Conservation (phyloP, 441 rosid genomes). For the Gossypium laxum region DNA sequence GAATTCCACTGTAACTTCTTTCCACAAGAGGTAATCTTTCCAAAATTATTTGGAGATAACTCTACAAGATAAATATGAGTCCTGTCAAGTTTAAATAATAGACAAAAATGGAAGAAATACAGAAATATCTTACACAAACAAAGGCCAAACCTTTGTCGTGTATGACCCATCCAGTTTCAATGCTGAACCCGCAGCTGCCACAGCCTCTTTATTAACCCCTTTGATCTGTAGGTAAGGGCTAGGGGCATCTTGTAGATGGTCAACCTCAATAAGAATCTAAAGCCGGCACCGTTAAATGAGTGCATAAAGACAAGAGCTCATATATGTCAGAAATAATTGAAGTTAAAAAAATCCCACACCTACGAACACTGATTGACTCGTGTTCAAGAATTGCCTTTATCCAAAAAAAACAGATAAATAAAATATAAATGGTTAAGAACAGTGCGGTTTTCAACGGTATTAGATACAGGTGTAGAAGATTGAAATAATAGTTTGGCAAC, state of each 20-base stretch:
- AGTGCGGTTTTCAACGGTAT: neutral
- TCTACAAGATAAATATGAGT: conserved; percentile 30
- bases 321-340: neutral
- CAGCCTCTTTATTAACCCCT: conserved; percentile 91
- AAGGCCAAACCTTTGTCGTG: conserved; percentile 71
- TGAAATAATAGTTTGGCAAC: neutral
- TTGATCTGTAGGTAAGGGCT: conserved; percentile 84
- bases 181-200: conserved; percentile 80
- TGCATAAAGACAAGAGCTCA: neutral
- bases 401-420: neutral
- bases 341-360: neutral
- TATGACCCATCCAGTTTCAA: conserved; percentile 83
- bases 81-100: neutral
- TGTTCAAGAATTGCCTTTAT: neutral
- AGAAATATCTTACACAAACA: conserved; percentile 5
- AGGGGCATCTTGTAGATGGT: conserved; percentile 75
- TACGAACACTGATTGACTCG: neutral
- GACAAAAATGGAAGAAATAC: neutral
- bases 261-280: conserved; percentile 87
- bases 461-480: neutral
- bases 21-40: conserved; percentile 63
- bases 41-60: conserved; percentile 84
- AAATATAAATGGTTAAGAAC: neutral
- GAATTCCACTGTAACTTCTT: conserved; percentile 68
- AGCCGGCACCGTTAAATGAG: neutral